These are phyloP conservation scores for Arthrobotrys sphaeroides DNA, from an alignment of 2,329 filamentous ascomycete genomes.

Conservation along the genomic window DNA sequence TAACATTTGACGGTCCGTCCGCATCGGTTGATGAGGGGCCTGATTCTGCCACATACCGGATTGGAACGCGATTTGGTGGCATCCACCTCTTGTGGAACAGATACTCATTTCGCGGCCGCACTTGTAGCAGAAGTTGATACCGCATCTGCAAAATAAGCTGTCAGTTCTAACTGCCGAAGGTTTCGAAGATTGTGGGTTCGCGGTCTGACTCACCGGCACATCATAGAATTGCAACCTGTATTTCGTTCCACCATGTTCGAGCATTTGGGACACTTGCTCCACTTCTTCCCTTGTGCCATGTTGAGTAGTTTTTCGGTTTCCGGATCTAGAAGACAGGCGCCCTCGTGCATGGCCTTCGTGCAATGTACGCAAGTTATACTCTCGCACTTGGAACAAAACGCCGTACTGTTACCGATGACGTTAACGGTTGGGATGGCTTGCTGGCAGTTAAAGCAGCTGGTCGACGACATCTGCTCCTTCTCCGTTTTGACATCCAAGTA, in stretches of 20 bases:
- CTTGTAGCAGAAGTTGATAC: constrained; percentile 46
- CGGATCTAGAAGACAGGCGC: constrained; percentile 41
- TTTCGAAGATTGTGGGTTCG: too few species aligned
- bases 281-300: constrained; percentile 49
- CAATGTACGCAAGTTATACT: constrained; percentile 49
- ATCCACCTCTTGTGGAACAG: constrained; percentile 6
- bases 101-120: constrained; percentile 30
- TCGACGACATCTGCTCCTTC: constrained; percentile 42
- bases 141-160: constrained; percentile 20
- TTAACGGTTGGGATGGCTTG: constrained; percentile 5
- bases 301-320: constrained; percentile 47
- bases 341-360: constrained; percentile 46
- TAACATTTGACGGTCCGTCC: background rate
- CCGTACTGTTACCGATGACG: constrained; percentile 28
- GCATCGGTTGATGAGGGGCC: constrained; percentile 25
- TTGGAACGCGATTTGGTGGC: constrained; percentile 44
- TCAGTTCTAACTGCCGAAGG: background rate
- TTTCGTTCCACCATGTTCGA: constrained; percentile 52
- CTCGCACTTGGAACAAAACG: constrained; percentile 33
- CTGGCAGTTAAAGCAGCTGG: constrained; percentile 25
- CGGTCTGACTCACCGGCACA: constrained; percentile 36
- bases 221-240: constrained; percentile 46
- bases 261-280: constrained; percentile 50
- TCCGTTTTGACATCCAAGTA: constrained; percentile 35
- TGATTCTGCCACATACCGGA: constrained; percentile 42